Evolutionary conservation across 1,284 basidiomycete species (phyloP).

Genomic region (Baeospora myosura): DNA sequence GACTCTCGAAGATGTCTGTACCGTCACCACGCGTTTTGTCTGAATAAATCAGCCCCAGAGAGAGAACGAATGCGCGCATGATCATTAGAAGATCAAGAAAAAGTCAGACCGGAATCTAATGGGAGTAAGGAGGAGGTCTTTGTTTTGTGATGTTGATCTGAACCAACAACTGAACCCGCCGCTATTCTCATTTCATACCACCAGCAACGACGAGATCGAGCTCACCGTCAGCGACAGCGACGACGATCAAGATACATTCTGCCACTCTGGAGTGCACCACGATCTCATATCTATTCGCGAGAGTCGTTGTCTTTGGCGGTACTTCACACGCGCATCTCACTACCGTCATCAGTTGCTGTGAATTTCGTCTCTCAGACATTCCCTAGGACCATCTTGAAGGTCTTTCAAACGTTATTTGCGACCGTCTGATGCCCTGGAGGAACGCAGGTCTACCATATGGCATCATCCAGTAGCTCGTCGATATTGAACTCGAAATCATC

Average conservation of each 20-base stretch:
- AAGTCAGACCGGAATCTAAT: no score
- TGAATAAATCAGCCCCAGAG: no score
- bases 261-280: neutral
- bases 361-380: neutral
- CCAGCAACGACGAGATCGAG: no score
- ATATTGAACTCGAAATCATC: slow-evolving; percentile 25
- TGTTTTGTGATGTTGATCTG: no score
- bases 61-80: no score
- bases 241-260: neutral
- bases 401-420: neutral
- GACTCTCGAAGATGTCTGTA: no score
- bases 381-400: neutral
- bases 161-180: no score
- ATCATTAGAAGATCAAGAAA: no score
- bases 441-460: neutral
- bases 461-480: neutral
- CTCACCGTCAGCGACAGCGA: neutral
- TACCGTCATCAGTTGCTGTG: neutral
- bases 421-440: neutral
- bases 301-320: neutral
- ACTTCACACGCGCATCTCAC: neutral
- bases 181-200: no score
- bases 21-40: no score
- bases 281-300: neutral
- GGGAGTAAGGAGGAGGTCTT: no score